Percentiles rank a stretch among this genome's conserved stretches.
Evolutionary conservation across 1,284 basidiomycete species (phyloP).

Genomic region (Athelia psychrophila): DNA sequence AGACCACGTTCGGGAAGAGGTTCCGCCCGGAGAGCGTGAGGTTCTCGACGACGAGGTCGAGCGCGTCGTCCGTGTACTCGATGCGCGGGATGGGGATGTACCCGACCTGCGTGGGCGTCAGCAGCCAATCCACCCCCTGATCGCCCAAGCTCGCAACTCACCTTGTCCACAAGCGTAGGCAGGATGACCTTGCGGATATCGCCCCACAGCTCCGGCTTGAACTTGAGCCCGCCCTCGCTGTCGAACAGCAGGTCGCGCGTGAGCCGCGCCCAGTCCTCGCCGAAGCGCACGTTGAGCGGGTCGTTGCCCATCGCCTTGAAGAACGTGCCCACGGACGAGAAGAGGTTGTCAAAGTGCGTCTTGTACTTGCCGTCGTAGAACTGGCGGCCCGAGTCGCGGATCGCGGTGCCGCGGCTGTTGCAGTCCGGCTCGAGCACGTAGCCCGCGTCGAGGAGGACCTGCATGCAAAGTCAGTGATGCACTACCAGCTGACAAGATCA

Average conservation of each 20-base stretch:
- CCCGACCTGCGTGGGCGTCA: conserved; percentile 50
- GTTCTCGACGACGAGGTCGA: conserved; percentile 93
- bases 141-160: conserved; percentile 24
- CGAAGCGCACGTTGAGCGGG: conserved; percentile 78
- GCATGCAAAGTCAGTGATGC: conserved; percentile 5
- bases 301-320: conserved; percentile 86
- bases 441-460: conserved; percentile 83
- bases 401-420: conserved; percentile 54
- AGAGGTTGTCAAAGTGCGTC: conserved; percentile 79
- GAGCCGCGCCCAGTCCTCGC: conserved; percentile 81
- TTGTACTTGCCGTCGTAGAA: conserved; percentile 90
- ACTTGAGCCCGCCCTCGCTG: conserved; percentile 79
- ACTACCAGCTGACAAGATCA: neutral
- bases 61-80: conserved; percentile 85
- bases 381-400: conserved; percentile 67
- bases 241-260: conserved; percentile 81
- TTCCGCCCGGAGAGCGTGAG: conserved; percentile 85
- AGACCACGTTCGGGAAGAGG: conserved; percentile 79
- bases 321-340: conserved; percentile 71
- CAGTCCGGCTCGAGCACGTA: conserved; percentile 84
- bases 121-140: neutral
- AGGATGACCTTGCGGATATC: conserved; percentile 84
- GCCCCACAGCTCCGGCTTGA: conserved; percentile 88
- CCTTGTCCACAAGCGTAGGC: conserved; percentile 73
- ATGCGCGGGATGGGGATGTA: conserved; percentile 91